Base-by-base conservation (phyloP, 495 filamentous ascomycete genomes). In the Penicillium parvum region DNA sequence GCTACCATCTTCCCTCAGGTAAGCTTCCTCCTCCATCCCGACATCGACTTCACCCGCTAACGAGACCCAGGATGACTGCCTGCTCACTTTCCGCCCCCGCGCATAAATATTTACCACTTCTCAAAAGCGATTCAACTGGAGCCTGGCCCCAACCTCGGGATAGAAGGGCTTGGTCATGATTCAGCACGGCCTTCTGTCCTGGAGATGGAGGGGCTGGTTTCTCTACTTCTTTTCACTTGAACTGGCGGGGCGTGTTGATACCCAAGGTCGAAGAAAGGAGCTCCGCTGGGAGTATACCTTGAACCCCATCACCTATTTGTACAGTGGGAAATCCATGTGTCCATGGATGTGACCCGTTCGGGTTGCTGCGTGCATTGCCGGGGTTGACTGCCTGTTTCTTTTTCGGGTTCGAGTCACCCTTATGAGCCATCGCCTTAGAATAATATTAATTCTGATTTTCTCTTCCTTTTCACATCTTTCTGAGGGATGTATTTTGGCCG, bases 1-100 rank as follows among this genome's bases (percentile, higher is more conserved):
- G 92, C 94, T 7, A 95, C 88, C 17, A 92, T 98, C 44, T 98
- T 98, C 76, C 92, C 92, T 36, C 83, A 85, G 84, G 90, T 95
- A 73, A 66, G 83, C 68, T 33, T 16, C 57, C 27, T 14, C 46
- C 29, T 19, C 7, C 25, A 8, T 33, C 19, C 26, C 12, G 1
- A 20, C 3, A 9, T 5, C 4, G 22, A 1, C 36, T 7, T 37
- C 4, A 21, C 30, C 28, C 21, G 41, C 64, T 61, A 57, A 64
- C 36, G n/a, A 37, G 14, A 20, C 19, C 23, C 22, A 71, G 68
- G 68, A 71, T 40, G 68, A 71, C 38, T 71, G 68, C 41, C 53
- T 68, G 15, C 65, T 71, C 32, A 59, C 56, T 11, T 71, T 71
- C 64, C 65, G 65, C 29, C 65, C 68, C 34, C 68, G 68, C 37